A percentile compares a stretch with the other conserved stretches of the same genome.
Evolutionary conservation across 148 eudicot species (phyloP).

Genomic region (Oxyria digyna): DNA sequence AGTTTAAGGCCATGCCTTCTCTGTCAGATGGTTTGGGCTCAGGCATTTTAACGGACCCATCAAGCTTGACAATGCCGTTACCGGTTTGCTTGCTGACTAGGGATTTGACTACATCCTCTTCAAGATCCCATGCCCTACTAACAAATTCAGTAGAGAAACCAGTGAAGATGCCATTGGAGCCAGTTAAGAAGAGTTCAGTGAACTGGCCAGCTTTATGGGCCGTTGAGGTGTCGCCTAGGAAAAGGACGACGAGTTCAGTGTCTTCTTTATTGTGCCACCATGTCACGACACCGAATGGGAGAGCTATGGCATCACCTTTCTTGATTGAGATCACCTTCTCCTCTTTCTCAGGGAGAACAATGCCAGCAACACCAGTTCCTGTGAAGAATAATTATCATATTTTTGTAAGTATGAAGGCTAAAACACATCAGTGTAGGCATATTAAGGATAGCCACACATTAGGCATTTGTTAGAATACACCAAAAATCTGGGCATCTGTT

Average conservation of each 20-base stretch:
- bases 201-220: slow-evolving; percentile 65
- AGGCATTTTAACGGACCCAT: slow-evolving; percentile 41
- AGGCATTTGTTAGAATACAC: neutral
- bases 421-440: too few species aligned
- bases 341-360: slow-evolving; percentile 81
- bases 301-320: slow-evolving; percentile 71
- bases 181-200: slow-evolving; percentile 65
- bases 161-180: slow-evolving; percentile 66
- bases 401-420: too few species aligned
- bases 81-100: slow-evolving; percentile 44
- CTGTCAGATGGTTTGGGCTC: slow-evolving; percentile 53
- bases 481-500: neutral
- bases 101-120: slow-evolving; percentile 39
- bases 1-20: slow-evolving; percentile 62
- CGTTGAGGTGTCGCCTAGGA: slow-evolving; percentile 73
- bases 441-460: too few species aligned
- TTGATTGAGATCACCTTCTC: slow-evolving; percentile 70
- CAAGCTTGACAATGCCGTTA: slow-evolving; percentile 52
- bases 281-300: slow-evolving; percentile 71
- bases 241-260: slow-evolving; percentile 53
- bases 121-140: slow-evolving; percentile 69
- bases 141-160: slow-evolving; percentile 81
- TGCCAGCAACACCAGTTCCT: slow-evolving; percentile 76
- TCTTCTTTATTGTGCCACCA: slow-evolving; percentile 89
- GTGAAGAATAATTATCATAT: neutral